phyloP scores from a whole-genome alignment of 305 asterid species.

The Salvia sclarea region DNA sequence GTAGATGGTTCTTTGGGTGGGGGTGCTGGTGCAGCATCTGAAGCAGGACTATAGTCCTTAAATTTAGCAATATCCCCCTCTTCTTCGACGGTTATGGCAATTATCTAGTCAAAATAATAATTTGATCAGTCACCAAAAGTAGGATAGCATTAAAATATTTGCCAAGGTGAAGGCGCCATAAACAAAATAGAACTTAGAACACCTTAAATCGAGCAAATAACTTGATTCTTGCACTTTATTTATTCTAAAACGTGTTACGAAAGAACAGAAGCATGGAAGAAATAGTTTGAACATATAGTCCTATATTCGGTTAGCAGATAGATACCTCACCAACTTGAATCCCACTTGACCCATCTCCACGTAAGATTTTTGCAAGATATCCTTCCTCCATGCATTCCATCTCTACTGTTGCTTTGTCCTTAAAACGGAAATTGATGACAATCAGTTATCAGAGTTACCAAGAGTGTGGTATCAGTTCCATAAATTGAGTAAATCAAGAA shows the following conservation, averaged over 20 bases:
- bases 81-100: conserved; percentile 91
- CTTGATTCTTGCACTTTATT: neutral
- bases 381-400: conserved; percentile 99
- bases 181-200: neutral
- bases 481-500: conserved; percentile 21
- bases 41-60: conserved; percentile 71
- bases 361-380: conserved; percentile 88
- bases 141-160: neutral
- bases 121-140: conserved; percentile 30
- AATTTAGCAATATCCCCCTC: conserved; percentile 76
- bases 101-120: conserved; percentile 48
- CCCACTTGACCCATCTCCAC: conserved; percentile 85
- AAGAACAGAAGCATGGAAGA: conserved; percentile 17
- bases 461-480: conserved; percentile 19
- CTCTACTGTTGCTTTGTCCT: conserved; percentile 99
- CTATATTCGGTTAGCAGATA: conserved; percentile 18
- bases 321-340: conserved; percentile 99
- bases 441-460: conserved; percentile 25
- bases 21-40: conserved; percentile 67
- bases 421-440: conserved; percentile 27
- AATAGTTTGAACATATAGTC: conserved; percentile 14
- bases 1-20: conserved; percentile 56
- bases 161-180: neutral
- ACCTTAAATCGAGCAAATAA: neutral
- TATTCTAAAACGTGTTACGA: conserved; percentile 13